These are phyloP conservation scores for Pythium volutum DNA, from an alignment of 352 stramenopile species.

Conservation along the genomic window DNA sequence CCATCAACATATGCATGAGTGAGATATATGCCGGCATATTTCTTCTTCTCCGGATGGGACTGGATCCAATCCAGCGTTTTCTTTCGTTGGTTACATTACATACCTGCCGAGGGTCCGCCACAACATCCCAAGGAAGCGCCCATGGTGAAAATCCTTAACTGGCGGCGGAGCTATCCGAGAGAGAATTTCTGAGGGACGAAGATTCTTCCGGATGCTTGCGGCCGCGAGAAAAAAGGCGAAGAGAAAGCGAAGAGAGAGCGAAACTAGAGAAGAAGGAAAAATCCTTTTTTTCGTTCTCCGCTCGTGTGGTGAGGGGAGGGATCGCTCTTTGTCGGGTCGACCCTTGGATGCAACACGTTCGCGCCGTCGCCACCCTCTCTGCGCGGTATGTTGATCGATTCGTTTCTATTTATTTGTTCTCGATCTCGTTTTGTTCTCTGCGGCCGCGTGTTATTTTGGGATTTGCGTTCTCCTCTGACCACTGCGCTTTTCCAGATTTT, in stretches of 20 bases:
- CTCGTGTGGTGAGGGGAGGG: background rate
- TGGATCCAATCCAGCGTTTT: background rate
- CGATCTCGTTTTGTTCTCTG: constrained; percentile 1
- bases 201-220: constrained; percentile 1
- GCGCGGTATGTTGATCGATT: background rate
- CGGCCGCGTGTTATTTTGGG: constrained; percentile 13
- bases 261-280: constrained; percentile 10
- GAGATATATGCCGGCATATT: too few relatives aligned
- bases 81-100: too few relatives aligned
- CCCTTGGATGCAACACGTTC: background rate
- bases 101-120: constrained; percentile 25
- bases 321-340: background rate
- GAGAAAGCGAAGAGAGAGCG: background rate
- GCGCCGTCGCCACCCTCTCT: background rate
- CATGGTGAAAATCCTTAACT: constrained; percentile 30
- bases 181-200: background rate
- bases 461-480: background rate
- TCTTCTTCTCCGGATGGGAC: too few relatives aligned
- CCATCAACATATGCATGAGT: constrained; percentile 2
- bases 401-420: constrained; percentile 7
- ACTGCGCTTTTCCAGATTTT: background rate
- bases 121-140: constrained; percentile 60
- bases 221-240: background rate
- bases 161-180: constrained; percentile 1
- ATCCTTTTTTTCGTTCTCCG: constrained; percentile 3